Conservation (phyloP, 1,139 yeast genomes). For the Diutina siamensis region DNA sequence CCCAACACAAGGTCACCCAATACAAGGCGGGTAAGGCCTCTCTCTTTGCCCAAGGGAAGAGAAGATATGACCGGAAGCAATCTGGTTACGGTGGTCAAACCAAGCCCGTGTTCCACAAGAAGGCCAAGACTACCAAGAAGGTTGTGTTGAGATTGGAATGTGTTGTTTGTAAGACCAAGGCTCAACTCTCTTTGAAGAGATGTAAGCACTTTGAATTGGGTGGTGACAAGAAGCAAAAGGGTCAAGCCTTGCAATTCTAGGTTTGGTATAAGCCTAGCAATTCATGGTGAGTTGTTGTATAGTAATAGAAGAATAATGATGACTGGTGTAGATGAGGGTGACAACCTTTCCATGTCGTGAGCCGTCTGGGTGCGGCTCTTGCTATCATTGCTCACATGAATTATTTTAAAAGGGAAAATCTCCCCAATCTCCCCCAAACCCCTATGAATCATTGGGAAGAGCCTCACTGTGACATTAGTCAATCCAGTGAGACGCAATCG, state of each 20-base stretch:
- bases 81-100: slow-evolving; percentile 99
- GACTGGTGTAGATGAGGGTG: too few relatives aligned
- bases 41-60: slow-evolving; percentile 98
- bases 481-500: too few relatives aligned
- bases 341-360: not conserved
- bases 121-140: slow-evolving; percentile 99
- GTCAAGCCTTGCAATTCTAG: slow-evolving; percentile 94
- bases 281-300: slow-evolving; percentile 4
- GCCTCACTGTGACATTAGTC: too few relatives aligned
- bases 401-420: too few relatives aligned
- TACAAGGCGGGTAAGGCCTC: slow-evolving; percentile 99
- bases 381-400: too few relatives aligned
- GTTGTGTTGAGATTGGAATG: slow-evolving; percentile 99
- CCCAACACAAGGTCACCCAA: slow-evolving; percentile 99
- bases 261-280: too few relatives aligned
- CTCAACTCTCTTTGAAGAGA: slow-evolving; percentile 97
- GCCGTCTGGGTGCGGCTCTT: not conserved
- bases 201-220: slow-evolving; percentile 99
- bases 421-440: too few relatives aligned
- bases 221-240: slow-evolving; percentile 99
- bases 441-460: too few relatives aligned
- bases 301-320: slow-evolving; percentile 3
- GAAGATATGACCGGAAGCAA: slow-evolving; percentile 99
- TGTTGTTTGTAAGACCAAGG: slow-evolving; percentile 97
- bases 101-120: slow-evolving; percentile 99